Percentiles rank a stretch among this genome's conserved stretches.
Evolutionary conservation across 768 basidiomycete species (phyloP).

Genomic region (Mycena vitilis): DNA sequence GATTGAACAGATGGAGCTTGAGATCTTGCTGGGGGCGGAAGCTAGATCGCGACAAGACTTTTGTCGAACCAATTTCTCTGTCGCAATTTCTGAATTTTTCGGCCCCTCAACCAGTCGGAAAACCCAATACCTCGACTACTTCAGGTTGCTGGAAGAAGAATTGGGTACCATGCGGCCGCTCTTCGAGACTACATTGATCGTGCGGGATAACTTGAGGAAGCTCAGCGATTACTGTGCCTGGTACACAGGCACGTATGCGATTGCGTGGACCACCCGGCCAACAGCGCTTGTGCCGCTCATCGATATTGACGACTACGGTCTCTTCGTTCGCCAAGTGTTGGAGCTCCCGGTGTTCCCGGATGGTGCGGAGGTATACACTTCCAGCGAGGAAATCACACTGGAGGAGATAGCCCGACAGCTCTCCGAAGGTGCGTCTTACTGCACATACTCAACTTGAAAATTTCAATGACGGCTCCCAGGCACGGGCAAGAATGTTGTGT

Average conservation of each 20-base stretch:
- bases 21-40: too few relatives aligned
- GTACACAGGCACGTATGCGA: not conserved
- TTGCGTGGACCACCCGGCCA: not conserved
- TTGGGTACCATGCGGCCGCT: too few relatives aligned
- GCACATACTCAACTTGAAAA: not conserved
- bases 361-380: not conserved
- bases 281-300: not conserved
- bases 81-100: too few relatives aligned
- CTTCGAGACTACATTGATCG: too few relatives aligned
- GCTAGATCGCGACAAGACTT: too few relatives aligned
- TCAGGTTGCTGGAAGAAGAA: too few relatives aligned
- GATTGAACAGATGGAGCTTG: too few relatives aligned
- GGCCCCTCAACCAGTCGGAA: too few relatives aligned
- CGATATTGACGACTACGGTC: not conserved
- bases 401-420: constrained; percentile 6
- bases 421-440: not conserved
- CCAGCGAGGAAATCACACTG: not conserved
- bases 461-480: not conserved
- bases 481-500: constrained; percentile 15
- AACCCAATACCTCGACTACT: too few relatives aligned
- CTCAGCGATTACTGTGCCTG: too few relatives aligned
- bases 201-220: too few relatives aligned
- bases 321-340: not conserved
- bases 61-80: too few relatives aligned
- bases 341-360: not conserved